Percentiles rank a stretch among this genome's conserved stretches.
Evolutionary conservation across 2,329 filamentous ascomycete species (phyloP).

Genomic region (Pseudopithomyces maydicus): DNA sequence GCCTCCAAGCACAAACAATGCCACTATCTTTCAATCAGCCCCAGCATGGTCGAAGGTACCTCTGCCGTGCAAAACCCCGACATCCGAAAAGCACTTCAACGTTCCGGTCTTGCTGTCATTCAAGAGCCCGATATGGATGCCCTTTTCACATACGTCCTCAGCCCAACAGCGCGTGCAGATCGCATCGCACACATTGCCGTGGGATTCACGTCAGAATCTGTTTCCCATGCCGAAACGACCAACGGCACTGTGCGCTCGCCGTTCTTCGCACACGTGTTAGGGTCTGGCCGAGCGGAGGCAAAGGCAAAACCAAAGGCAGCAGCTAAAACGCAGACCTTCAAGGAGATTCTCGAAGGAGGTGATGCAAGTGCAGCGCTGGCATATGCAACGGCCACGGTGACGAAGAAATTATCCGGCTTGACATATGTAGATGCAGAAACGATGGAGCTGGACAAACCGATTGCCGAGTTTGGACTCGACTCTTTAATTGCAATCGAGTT

Average conservation of each 20-base stretch:
- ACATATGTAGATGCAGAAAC: background rate
- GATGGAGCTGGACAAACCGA: background rate
- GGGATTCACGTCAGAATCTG: background rate
- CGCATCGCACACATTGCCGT: background rate
- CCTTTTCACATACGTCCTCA: background rate
- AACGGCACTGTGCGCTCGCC: background rate
- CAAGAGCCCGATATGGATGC: background rate
- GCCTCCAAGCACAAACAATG: background rate
- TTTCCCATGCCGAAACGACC: background rate
- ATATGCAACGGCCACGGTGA: background rate
- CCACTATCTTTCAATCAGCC: background rate
- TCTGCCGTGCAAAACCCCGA: background rate
- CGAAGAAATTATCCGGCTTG: background rate
- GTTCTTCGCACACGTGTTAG: background rate
- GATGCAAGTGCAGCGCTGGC: background rate
- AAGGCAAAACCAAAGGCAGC: background rate
- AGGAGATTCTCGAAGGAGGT: background rate
- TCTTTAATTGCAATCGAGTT: background rate
- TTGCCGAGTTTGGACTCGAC: background rate
- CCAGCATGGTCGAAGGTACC: conserved; percentile 1
- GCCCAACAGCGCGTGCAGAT: background rate
- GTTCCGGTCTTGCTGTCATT: background rate
- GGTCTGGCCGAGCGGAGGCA: background rate
- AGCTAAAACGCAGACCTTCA: background rate
- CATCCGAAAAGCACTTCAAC: background rate